These are phyloP conservation scores for Phylloporus sp. DNA, from an alignment of 768 basidiomycete genomes.

Conservation along the genomic window DNA sequence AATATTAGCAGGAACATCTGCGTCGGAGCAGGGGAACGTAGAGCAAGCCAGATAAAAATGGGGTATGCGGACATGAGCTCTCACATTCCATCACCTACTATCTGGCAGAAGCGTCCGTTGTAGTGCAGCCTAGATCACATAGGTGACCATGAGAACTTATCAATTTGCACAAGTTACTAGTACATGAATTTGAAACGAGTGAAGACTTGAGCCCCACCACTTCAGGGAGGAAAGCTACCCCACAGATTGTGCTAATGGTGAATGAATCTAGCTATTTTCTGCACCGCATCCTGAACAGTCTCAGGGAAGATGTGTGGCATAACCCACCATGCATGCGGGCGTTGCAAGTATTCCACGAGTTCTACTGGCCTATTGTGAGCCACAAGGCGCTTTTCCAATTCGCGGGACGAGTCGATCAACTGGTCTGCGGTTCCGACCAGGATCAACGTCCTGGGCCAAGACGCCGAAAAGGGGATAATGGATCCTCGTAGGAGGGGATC, in stretches of 20 bases:
- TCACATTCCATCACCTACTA: too few relatives aligned
- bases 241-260: background rate
- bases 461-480: conserved; percentile 8
- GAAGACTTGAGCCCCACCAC: too few relatives aligned
- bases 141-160: too few relatives aligned
- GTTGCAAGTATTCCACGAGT: conserved; percentile 22
- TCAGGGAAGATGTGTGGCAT: conserved; percentile 14
- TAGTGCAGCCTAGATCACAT: too few relatives aligned
- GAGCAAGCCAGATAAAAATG: too few relatives aligned
- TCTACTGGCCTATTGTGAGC: conserved; percentile 7
- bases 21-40: too few relatives aligned
- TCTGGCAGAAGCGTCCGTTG: too few relatives aligned
- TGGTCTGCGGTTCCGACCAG: conserved; percentile 18
- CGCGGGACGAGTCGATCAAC: conserved; percentile 8
- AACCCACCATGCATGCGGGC: conserved; percentile 23
- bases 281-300: conserved; percentile 6
- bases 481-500: conserved; percentile 19
- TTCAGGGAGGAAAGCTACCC: too few relatives aligned
- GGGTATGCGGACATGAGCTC: too few relatives aligned
- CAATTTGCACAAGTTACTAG: too few relatives aligned
- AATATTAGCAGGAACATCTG: too few relatives aligned
- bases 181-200: too few relatives aligned
- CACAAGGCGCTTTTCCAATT: conserved; percentile 5
- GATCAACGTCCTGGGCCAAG: conserved; percentile 23
- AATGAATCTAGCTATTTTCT: conserved; percentile 12